phyloP scores from a whole-genome alignment of 495 filamentous ascomycete genomes.

The Neurospora sp. region DNA sequence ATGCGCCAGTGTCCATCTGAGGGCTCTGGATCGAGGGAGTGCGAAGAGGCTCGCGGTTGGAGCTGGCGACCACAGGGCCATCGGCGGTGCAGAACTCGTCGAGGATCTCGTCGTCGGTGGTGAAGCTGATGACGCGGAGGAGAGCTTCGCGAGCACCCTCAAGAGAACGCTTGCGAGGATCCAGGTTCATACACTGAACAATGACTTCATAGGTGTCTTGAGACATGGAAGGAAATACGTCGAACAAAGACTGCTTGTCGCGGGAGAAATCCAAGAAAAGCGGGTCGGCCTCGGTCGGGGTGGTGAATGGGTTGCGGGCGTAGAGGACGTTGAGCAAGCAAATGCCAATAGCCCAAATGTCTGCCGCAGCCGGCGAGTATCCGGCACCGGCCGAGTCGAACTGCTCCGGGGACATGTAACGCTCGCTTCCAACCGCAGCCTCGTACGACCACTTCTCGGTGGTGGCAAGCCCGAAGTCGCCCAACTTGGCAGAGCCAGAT shows the following conservation, averaged over 20 bases:
- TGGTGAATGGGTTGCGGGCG: conserved; percentile 87
- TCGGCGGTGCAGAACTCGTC: conserved; percentile 92
- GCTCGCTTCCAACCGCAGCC: conserved; percentile 87
- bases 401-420: conserved; percentile 98
- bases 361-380: conserved; percentile 88
- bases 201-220: conserved; percentile 94
- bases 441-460: conserved; percentile 80
- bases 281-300: conserved; percentile 74
- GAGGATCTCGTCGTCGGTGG: conserved; percentile 69
- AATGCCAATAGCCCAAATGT: conserved; percentile 94
- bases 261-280: conserved; percentile 85
- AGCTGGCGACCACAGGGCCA: conserved; percentile 58
- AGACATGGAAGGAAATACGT: conserved; percentile 97
- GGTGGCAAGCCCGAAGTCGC: conserved; percentile 90
- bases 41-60: conserved; percentile 89
- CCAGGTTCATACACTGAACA: conserved; percentile 74
- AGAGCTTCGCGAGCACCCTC: conserved; percentile 65
- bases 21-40: conserved; percentile 93
- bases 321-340: conserved; percentile 94
- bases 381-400: conserved; percentile 77
- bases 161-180: conserved; percentile 82
- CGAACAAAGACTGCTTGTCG: conserved; percentile 90
- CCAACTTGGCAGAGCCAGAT: conserved; percentile 84
- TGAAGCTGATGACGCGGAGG: conserved; percentile 75
- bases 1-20: conserved; percentile 64